These are phyloP conservation scores for Yamadazyma diospyri DNA, from an alignment of 1,139 yeast species.

Conservation along the genomic window DNA sequence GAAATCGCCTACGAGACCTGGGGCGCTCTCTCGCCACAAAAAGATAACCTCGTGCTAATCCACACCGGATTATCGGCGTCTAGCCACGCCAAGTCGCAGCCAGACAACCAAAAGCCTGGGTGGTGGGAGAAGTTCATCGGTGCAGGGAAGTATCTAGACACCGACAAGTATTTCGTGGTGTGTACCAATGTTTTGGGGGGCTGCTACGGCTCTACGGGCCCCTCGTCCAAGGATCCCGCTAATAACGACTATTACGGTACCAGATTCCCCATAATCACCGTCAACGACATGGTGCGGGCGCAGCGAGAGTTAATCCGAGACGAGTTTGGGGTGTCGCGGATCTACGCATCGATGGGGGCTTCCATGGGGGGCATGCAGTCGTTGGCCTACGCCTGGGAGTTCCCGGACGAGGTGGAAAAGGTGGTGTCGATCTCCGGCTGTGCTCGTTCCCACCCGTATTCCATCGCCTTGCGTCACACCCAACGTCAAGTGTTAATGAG, in stretches of 20 bases:
- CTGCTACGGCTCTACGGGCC: slow-evolving; percentile 94
- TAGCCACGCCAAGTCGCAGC: slow-evolving; percentile 89
- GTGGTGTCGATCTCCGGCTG: slow-evolving; percentile 83
- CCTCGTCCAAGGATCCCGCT: slow-evolving; percentile 76
- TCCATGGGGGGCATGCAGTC: slow-evolving; percentile 99
- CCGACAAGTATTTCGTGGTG: slow-evolving; percentile 73
- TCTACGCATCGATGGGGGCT: slow-evolving; percentile 83
- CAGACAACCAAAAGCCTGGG: slow-evolving; percentile 66
- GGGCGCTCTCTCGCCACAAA: slow-evolving; percentile 66
- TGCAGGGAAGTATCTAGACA: slow-evolving; percentile 74
- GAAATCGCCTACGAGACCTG: slow-evolving; percentile 89
- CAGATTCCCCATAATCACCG: slow-evolving; percentile 78
- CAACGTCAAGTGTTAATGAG: slow-evolving; percentile 93
- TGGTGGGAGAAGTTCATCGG: slow-evolving; percentile 98
- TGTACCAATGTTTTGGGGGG: slow-evolving; percentile 94
- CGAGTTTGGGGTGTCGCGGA: slow-evolving; percentile 56
- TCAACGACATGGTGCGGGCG: slow-evolving; percentile 89
- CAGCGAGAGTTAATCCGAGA: slow-evolving; percentile 67
- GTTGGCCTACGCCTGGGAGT: slow-evolving; percentile 81
- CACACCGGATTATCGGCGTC: slow-evolving; percentile 94
- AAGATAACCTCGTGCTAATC: slow-evolving; percentile 68
- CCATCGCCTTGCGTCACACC: slow-evolving; percentile 89
- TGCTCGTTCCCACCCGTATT: slow-evolving; percentile 90
- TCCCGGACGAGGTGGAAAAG: slow-evolving; percentile 69
- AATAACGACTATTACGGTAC: slow-evolving; percentile 72